A percentile compares a stretch with the other conserved stretches of the same genome.
Evolutionary conservation across 2,329 filamentous ascomycete species (phyloP).

Genomic region (Colletotrichum australisinense): DNA sequence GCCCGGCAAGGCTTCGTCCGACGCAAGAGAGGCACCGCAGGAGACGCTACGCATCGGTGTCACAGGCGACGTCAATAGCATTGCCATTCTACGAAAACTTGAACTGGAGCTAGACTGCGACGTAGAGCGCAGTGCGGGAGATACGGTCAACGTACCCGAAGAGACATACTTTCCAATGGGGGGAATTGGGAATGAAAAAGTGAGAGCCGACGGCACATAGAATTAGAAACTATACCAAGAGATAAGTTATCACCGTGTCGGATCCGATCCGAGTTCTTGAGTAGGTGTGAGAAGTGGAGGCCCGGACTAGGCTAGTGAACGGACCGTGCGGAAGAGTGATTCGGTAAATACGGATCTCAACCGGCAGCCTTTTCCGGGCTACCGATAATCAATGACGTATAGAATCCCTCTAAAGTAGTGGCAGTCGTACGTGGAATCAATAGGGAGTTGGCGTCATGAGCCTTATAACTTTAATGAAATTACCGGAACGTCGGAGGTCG

Average conservation of each 20-base stretch:
- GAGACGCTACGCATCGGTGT: not conserved
- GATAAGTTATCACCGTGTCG: too few species aligned
- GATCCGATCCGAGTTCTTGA: too few species aligned
- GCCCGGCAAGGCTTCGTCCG: not conserved
- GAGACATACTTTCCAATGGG: not conserved
- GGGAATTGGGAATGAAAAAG: too few species aligned
- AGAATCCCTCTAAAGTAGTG: not conserved
- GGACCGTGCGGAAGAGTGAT: not conserved
- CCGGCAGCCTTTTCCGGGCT: not conserved
- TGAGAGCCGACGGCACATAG: too few species aligned
- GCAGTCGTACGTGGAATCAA: not conserved
- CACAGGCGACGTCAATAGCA: not conserved
- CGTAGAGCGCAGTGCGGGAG: not conserved
- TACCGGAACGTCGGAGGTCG: not conserved
- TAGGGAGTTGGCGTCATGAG: not conserved
- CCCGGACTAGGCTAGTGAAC: not conserved
- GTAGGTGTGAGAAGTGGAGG: not conserved
- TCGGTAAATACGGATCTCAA: not conserved
- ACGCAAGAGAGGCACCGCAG: not conserved
- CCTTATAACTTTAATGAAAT: not conserved
- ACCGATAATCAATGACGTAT: slow-evolving; percentile 6
- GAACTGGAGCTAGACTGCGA: not conserved
- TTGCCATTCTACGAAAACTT: too few species aligned
- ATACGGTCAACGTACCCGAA: not conserved
- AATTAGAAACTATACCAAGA: too few species aligned